Base-by-base conservation (phyloP, 2,329 filamentous ascomycete genomes). In the Xylaria multiplex region DNA sequence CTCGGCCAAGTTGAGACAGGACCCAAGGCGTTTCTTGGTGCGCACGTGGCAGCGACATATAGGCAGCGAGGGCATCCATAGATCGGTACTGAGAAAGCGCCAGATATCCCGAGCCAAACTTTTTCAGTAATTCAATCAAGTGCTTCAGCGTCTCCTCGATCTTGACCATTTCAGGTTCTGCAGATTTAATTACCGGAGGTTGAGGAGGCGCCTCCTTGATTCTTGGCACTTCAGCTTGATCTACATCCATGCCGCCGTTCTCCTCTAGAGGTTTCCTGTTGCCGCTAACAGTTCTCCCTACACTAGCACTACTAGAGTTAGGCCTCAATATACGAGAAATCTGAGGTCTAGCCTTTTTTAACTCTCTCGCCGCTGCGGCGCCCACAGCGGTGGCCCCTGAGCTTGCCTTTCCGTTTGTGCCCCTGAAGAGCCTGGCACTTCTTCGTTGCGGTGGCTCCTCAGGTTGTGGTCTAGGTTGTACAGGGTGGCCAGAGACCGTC, bases 11-110 rank as follows among this genome's bases (percentile, higher is more conserved):
- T 75, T 97, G 93, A 6, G 93, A 90, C 63, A 97, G 84, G 14
- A 97, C 93, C 92, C 93, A 98, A 1, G 96, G 93, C 1, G 95
- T 97, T 68, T 97, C 93, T 72, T 93, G 89, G 74, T 98, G 95
- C 5, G 84, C 81, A 35, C 87, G 82, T 1, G 93, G 90, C 22
- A 99, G 82, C 0, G 88, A 85, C 66, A 85, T 85, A 76, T 95
- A 93, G 2, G 88, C 84, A 67, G 91, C 87, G 53, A 97, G 81
- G 1, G 96, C 92, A 66, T 96, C 90, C 24, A 87, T 82, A 70
- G 92, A 93, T 72, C 91, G 90, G 76, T 93, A 99, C 55, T 90
- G 91, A 14, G 90, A 90, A 53, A 97, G 83, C 6, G 90, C 85
- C 72, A 91, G 90, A 78, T 95, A 96, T 0, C 92, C 95, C 32